Base-by-base conservation (phyloP, 2,329 filamentous ascomycete genomes). In the Blumeria graminis region DNA sequence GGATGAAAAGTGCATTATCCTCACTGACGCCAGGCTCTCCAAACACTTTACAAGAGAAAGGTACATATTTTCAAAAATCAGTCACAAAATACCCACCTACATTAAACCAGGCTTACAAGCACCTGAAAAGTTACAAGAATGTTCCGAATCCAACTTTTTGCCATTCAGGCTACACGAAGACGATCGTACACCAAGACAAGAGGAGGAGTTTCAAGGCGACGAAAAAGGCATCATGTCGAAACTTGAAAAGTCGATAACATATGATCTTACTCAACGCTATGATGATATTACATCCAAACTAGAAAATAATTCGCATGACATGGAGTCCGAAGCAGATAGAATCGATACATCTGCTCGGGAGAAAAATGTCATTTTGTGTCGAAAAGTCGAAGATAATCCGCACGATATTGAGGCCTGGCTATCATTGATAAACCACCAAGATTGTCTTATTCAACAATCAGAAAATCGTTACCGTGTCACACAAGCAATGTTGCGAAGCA, bases 351-450 rank as follows among this genome's bases (percentile, higher is more conserved):
- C 74, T 1, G 66, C 76, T 3, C 76, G 71, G 48, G 69, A 74
- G 63, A 75, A 70, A 57, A 79, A 78, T 13, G 72, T 82, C 0
- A 71, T 80, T 55, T 71, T 95, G 7, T 77, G 76, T 2, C 76
- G 75, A 11, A 73, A 67, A 34, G 79, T 87, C 36, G 80, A 82
- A 56, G 72, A 82, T 1, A 67, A 77, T 22, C 86, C 88, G 0
- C 67, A 73, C 6, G 77, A 93, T 63, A 72, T 85, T 18, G 71
- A 80, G 45, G 74, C 79, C 16, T 96, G 90, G 90, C 68, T 93
- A 14, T 74, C 77, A 39, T 72, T 95, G n/a, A 82, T 90, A 50
- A 71, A 80, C 7, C 80, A 94, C 59, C 90, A 96, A 68, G 80
- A 87, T 59, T 67, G 69, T 1, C 71, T 93, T 56, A 69, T 90